A percentile compares a stretch with the other conserved stretches of the same genome.
These are phyloP conservation scores for Mortierella sp. DNA, from an alignment of 371 early-diverging fungal genomes.

Conservation along the genomic window DNA sequence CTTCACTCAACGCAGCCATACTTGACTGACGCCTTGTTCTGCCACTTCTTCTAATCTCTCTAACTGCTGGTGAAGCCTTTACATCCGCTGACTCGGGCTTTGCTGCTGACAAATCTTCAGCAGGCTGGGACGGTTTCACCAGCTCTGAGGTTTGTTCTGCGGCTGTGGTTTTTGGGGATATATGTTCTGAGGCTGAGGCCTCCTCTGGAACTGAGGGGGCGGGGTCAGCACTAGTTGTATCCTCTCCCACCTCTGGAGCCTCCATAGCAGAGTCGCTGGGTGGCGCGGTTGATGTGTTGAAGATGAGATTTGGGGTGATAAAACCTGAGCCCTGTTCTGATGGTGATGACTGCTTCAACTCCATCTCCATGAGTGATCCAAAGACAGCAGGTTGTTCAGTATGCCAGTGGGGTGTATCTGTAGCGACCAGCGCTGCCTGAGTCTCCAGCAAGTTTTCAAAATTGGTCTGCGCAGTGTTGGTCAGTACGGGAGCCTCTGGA, in stretches of 20 bases:
- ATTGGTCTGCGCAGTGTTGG: neutral
- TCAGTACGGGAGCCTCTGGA: neutral
- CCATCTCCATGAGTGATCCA: constrained; percentile 52
- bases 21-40: constrained; percentile 33
- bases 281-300: constrained; percentile 13
- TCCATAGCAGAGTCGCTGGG: constrained; percentile 2
- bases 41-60: constrained; percentile 34
- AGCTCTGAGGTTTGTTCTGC: neutral
- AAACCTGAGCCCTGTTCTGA: constrained; percentile 23
- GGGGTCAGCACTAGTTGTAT: neutral
- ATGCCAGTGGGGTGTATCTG: constrained; percentile 13
- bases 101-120: neutral
- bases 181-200: neutral
- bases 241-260: neutral
- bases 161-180: neutral
- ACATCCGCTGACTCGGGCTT: constrained; percentile 4
- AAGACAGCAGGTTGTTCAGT: constrained; percentile 7
- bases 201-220: neutral
- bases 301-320: constrained; percentile 46
- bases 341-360: constrained; percentile 29
- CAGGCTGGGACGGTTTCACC: constrained; percentile 11
- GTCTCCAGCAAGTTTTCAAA: constrained; percentile 15
- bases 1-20: constrained; percentile 34
- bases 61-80: too few relatives aligned
- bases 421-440: constrained; percentile 11